Conservation (phyloP, 1,139 yeast species). For the Zhuliangozyma parablackwelliae region DNA sequence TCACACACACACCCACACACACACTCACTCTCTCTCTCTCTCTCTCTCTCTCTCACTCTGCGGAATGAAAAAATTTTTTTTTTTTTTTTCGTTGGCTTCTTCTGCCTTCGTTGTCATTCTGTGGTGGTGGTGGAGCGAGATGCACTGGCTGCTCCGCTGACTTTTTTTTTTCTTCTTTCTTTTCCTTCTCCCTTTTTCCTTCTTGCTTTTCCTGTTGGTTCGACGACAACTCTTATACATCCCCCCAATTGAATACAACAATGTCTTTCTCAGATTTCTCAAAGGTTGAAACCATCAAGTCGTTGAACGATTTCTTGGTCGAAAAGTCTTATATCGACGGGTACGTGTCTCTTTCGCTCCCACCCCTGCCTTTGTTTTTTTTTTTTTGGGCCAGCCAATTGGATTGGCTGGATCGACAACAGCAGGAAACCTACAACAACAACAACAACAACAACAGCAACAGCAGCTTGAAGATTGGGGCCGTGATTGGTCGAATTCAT, state of each 20-base stretch:
- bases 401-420: too few relatives aligned
- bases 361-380: not conserved
- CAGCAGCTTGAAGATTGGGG: too few relatives aligned
- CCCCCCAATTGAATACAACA: constrained; percentile 3
- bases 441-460: too few relatives aligned
- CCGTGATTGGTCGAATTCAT: too few relatives aligned
- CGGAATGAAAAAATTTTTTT: not conserved
- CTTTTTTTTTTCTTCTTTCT: too few relatives aligned
- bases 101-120: not conserved
- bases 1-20: too few relatives aligned
- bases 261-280: constrained; percentile 82
- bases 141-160: too few relatives aligned
- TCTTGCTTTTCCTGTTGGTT: constrained; percentile 1
- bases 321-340: constrained; percentile 93
- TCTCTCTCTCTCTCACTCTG: not conserved
- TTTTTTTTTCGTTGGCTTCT: not conserved
- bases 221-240: constrained; percentile 1
- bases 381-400: not conserved
- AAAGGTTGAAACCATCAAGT: constrained; percentile 73
- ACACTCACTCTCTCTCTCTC: not conserved
- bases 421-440: too few relatives aligned
- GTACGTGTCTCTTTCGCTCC: constrained; percentile 45
- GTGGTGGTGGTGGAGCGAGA: not conserved
- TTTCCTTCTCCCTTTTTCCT: not conserved
- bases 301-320: constrained; percentile 83